A percentile compares a stretch with the other conserved stretches of the same genome.
These are phyloP conservation scores for Populus simonii DNA, from an alignment of 345 rosid genomes.

Conservation along the genomic window DNA sequence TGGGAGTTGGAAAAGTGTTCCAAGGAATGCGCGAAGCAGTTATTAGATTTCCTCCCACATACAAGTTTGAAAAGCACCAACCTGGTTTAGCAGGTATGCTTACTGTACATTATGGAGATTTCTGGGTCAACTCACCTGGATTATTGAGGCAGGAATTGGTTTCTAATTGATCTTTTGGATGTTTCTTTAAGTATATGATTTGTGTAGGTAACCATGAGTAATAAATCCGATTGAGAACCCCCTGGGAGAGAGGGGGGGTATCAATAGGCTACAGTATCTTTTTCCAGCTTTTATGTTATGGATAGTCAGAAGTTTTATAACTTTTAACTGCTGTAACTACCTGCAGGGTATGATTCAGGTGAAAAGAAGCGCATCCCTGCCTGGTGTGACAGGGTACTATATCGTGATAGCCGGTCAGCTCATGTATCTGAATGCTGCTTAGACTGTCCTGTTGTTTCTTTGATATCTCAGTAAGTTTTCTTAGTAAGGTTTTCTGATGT, in stretches of 20 bases:
- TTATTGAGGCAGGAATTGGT: background rate
- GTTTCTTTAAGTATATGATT: background rate
- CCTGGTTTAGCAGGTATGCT: constrained; percentile 87
- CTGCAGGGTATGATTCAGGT: constrained; percentile 91
- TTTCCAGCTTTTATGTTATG: background rate
- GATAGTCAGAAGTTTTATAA: background rate
- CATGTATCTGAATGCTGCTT: constrained; percentile 66
- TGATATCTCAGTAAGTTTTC: constrained; percentile 61
- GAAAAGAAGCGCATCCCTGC: constrained; percentile 99
- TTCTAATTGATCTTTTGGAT: background rate
- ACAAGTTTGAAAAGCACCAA: constrained; percentile 87
- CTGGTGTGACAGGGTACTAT: constrained; percentile 97
- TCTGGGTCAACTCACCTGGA: background rate
- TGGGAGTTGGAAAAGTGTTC: constrained; percentile 94
- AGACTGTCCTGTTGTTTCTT: constrained; percentile 84
- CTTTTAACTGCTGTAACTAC: background rate
- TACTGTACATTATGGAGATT: background rate
- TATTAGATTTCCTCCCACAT: constrained; percentile 93
- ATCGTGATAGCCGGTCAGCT: constrained; percentile 71
- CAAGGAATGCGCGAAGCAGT: constrained; percentile 98
- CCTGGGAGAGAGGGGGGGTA: background rate
- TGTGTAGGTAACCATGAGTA: background rate
- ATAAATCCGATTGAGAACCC: background rate
- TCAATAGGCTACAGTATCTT: background rate
- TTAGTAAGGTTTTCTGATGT: background rate